Evolutionary conservation across 2,329 filamentous ascomycete genomes (phyloP).

Genomic region (Gaeumannomyces sp.): DNA sequence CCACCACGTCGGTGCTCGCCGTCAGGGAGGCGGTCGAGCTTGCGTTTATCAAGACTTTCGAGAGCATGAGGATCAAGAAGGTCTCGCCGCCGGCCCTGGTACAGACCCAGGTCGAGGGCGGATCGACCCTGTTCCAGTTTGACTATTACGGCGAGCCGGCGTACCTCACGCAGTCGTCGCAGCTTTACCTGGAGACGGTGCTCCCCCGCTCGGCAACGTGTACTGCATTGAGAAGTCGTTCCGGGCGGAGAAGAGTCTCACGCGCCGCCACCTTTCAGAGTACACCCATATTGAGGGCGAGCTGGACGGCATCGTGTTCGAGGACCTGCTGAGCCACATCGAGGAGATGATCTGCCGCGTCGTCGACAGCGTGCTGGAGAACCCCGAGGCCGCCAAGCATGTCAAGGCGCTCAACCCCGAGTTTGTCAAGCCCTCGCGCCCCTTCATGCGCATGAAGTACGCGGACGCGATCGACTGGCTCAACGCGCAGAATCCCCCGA

Average conservation of each 20-base stretch:
- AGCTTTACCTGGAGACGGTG: constrained; percentile 95
- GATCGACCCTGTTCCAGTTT: constrained; percentile 83
- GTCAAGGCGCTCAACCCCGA: constrained; percentile 86
- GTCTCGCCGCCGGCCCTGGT: constrained; percentile 87
- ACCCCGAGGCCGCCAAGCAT: constrained; percentile 64
- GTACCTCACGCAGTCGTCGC: constrained; percentile 93
- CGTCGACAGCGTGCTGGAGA: constrained; percentile 67
- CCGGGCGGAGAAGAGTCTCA: constrained; percentile 93
- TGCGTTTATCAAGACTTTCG: constrained; percentile 74
- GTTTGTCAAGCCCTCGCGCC: constrained; percentile 74
- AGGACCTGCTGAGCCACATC: constrained; percentile 79
- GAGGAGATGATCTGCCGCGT: constrained; percentile 85
- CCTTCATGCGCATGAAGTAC: constrained; percentile 95
- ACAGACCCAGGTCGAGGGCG: constrained; percentile 92
- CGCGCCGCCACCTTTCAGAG: constrained; percentile 87
- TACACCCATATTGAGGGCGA: constrained; percentile 97
- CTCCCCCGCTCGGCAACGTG: constrained; percentile 84
- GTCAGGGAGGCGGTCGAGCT: constrained; percentile 75
- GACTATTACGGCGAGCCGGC: constrained; percentile 60
- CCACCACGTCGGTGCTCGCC: constrained; percentile 77
- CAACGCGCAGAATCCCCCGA: constrained; percentile 68
- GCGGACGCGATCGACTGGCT: constrained; percentile 92
- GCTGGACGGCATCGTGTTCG: constrained; percentile 90
- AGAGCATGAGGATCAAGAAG: constrained; percentile 71
- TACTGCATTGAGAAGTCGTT: constrained; percentile 99